phyloP scores from a whole-genome alignment of 2,329 filamentous ascomycete genomes.

The Penicillium psychrosexuale region DNA sequence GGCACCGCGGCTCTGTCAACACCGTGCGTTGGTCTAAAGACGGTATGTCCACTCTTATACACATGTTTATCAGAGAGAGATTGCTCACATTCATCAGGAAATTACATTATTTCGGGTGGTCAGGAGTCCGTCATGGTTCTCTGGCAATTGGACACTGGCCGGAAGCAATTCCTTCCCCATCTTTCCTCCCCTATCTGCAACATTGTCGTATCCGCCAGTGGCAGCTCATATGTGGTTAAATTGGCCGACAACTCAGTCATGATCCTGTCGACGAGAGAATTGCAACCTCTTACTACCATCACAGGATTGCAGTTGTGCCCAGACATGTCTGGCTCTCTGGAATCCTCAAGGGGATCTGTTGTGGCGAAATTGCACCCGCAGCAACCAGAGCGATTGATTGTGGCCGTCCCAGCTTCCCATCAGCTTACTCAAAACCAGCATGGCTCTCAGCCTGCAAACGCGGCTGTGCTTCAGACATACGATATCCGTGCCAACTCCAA shows the following conservation, averaged over 20 bases:
- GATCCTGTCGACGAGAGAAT: slow-evolving; percentile 82
- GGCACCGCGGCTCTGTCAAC: slow-evolving; percentile 82
- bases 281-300: slow-evolving; percentile 79
- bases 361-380: slow-evolving; percentile 63
- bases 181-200: slow-evolving; percentile 80
- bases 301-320: slow-evolving; percentile 68
- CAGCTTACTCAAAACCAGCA: slow-evolving; percentile 34
- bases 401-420: slow-evolving; percentile 61
- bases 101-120: slow-evolving; percentile 92
- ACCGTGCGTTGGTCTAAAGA: slow-evolving; percentile 89
- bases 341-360: slow-evolving; percentile 26
- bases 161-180: slow-evolving; percentile 83
- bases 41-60: slow-evolving; percentile 52
- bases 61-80: neutral
- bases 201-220: slow-evolving; percentile 74
- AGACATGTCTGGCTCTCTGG: slow-evolving; percentile 51
- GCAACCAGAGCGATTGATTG: slow-evolving; percentile 61
- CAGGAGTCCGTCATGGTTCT: slow-evolving; percentile 83
- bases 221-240: slow-evolving; percentile 78
- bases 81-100: slow-evolving; percentile 55
- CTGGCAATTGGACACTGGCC: slow-evolving; percentile 88
- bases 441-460: slow-evolving; percentile 50
- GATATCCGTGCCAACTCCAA: slow-evolving; percentile 77
- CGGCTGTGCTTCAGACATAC: slow-evolving; percentile 69
- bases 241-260: slow-evolving; percentile 91